Evolutionary conservation across 108 stramenopile species (phyloP).

Genomic region (Pseudonitzschia delicatissima): DNA sequence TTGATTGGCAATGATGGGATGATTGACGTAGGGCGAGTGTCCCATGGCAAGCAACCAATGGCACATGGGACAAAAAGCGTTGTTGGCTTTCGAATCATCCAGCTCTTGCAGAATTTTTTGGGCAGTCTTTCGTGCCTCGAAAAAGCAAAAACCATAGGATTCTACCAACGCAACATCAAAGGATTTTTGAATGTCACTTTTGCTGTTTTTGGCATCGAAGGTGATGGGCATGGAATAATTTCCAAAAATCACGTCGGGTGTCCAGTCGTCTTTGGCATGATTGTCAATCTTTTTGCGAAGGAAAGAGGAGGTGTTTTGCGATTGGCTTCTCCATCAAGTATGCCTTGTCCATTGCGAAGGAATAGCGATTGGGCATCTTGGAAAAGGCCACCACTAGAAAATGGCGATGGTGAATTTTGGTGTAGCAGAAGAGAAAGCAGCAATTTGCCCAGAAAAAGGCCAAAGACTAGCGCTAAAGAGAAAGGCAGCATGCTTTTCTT

Average conservation of each 20-base stretch:
- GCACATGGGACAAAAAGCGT: slow-evolving; percentile 1
- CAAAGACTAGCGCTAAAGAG: too few species aligned
- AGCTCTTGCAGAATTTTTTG: background rate
- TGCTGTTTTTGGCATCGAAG: background rate
- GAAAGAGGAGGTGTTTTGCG: too few species aligned
- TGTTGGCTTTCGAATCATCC: background rate
- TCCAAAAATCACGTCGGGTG: slow-evolving; percentile 1
- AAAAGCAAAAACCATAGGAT: slow-evolving; percentile 6
- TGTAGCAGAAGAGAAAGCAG: too few species aligned
- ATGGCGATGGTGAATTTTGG: too few species aligned
- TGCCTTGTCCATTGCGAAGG: too few species aligned
- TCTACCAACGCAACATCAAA: slow-evolving; percentile 2
- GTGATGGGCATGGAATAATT: slow-evolving; percentile 12
- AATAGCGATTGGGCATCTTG: too few species aligned
- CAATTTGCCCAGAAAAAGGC: too few species aligned
- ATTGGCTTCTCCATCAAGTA: too few species aligned
- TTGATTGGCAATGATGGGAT: background rate
- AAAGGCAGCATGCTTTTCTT: too few species aligned
- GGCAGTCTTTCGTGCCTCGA: slow-evolving; percentile 1
- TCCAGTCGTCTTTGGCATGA: background rate
- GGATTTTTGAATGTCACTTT: background rate
- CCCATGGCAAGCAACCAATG: slow-evolving; percentile 6
- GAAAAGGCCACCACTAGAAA: too few species aligned
- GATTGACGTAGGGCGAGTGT: slow-evolving; percentile 9
- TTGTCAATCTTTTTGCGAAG: background rate